Evolutionary conservation across 352 stramenopile species (phyloP), one percentile per base, ranked within the genome.

Genomic region (Pythium guiyangense): DNA sequence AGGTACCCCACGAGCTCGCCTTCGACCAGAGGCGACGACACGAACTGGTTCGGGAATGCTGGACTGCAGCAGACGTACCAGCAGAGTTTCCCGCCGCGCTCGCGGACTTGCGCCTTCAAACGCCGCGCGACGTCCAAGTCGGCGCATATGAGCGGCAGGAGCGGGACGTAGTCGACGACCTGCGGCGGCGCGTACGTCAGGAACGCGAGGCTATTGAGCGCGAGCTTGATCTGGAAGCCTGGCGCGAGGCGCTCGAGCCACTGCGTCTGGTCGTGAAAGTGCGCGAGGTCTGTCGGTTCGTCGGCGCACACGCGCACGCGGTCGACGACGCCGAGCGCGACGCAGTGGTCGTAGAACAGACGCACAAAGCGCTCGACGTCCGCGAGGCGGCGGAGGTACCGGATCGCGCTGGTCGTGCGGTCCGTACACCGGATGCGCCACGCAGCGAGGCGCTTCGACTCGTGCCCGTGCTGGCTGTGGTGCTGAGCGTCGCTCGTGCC

Each of bases 61-160:
- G 82, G 82, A 1, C 63, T 73, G 50, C 82, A 92, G 59, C 82
- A 92, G n/a, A 92, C 82, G 43, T 92, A 92, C 82, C 82, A 92
- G 62, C 77, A 79, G 20, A 90, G 73, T 45, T 75, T 76, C 17
- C 82, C 82, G 39, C 74, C 65, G 37, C 79, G 76, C 14, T 64
- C 74, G 20, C 76, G 77, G 55, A 86, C 70, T 25, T 88, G 74
- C n/a, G 70, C 54, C 8, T 66, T 67, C 48, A 86, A 63, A 17
- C 71, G 70, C 37, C 70, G 52, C 2, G 82, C 90, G n/a, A 84
- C 63, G 5, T 86, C 68, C 6, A 85, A 37, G 49, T 92, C 82
- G 35, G 69, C 74, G 63, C 79, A 90, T 26, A 79, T 76, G 14
- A 92, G 55, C 12, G 82, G 82, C 42, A 92, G 56, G 22, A 90